A percentile compares a stretch with the other conserved stretches of the same genome.
Conservation (phyloP, 2,329 filamentous ascomycete genomes). For the Diplodia seriata region DNA sequence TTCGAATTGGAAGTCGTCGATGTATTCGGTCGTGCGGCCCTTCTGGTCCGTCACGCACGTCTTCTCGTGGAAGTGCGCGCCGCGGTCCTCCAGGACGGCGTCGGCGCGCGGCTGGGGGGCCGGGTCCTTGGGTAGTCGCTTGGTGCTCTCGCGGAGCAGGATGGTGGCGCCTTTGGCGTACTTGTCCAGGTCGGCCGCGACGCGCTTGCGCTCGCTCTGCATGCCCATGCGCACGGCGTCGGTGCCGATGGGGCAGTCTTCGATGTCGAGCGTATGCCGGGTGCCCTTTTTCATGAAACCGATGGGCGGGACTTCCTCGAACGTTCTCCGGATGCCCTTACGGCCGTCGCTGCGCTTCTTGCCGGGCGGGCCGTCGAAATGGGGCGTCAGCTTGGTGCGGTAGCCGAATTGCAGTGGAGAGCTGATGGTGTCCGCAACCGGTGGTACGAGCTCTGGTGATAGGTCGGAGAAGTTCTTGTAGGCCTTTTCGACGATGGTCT, state of each 20-base stretch:
- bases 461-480: slow-evolving; percentile 90
- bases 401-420: slow-evolving; percentile 93
- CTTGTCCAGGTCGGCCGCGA: slow-evolving; percentile 70
- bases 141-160: slow-evolving; percentile 84
- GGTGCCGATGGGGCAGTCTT: slow-evolving; percentile 96
- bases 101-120: slow-evolving; percentile 42
- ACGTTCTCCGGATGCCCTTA: slow-evolving; percentile 62
- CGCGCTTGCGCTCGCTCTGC: slow-evolving; percentile 76
- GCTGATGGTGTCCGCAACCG: slow-evolving; percentile 82
- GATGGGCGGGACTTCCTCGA: slow-evolving; percentile 74
- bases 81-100: slow-evolving; percentile 55
- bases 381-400: slow-evolving; percentile 94
- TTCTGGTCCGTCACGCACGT: slow-evolving; percentile 89
- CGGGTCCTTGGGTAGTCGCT: slow-evolving; percentile 57
- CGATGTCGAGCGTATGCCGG: slow-evolving; percentile 84
- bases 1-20: slow-evolving; percentile 82
- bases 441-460: slow-evolving; percentile 74
- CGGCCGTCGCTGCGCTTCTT: slow-evolving; percentile 55
- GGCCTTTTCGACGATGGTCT: slow-evolving; percentile 85
- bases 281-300: slow-evolving; percentile 91
- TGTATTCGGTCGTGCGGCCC: slow-evolving; percentile 82
- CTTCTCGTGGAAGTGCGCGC: slow-evolving; percentile 75
- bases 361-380: slow-evolving; percentile 81
- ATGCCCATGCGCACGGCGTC: slow-evolving; percentile 82
- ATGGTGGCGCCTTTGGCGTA: slow-evolving; percentile 88